Conservation (phyloP, 2,329 filamentous ascomycete species). For the Onygenales sp. region DNA sequence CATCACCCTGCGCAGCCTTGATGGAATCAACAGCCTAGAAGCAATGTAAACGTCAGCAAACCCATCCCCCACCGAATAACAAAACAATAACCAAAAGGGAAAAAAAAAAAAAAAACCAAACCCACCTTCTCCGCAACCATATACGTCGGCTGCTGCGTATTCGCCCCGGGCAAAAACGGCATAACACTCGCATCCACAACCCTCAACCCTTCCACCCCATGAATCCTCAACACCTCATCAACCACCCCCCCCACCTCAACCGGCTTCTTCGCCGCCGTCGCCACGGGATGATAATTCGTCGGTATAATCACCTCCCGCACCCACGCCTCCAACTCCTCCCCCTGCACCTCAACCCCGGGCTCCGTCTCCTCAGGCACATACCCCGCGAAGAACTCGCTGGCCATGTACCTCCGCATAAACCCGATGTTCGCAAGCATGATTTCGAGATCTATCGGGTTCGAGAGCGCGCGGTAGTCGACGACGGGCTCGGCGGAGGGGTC, state of each 20-base stretch:
- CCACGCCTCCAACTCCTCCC: neutral
- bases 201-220: slow-evolving; percentile 13
- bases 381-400: neutral
- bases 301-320: slow-evolving; percentile 21
- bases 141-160: slow-evolving; percentile 24
- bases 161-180: slow-evolving; percentile 20
- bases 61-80: neutral
- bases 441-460: slow-evolving; percentile 30
- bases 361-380: neutral
- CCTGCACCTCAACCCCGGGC: neutral
- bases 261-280: slow-evolving; percentile 21
- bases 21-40: neutral
- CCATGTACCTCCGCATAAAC: slow-evolving; percentile 10
- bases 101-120: neutral
- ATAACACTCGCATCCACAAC: slow-evolving; percentile 27
- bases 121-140: slow-evolving; percentile 23
- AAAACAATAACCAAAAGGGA: no score
- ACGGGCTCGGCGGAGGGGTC: slow-evolving; percentile 26
- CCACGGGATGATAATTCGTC: slow-evolving; percentile 27
- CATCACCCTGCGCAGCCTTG: neutral
- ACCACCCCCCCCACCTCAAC: slow-evolving; percentile 19
- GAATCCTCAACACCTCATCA: slow-evolving; percentile 13
- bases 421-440: slow-evolving; percentile 16
- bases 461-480: slow-evolving; percentile 31
- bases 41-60: neutral